Base-by-base conservation (phyloP, 1,284 basidiomycete genomes). In the Tetrapyrgos nigripes region DNA sequence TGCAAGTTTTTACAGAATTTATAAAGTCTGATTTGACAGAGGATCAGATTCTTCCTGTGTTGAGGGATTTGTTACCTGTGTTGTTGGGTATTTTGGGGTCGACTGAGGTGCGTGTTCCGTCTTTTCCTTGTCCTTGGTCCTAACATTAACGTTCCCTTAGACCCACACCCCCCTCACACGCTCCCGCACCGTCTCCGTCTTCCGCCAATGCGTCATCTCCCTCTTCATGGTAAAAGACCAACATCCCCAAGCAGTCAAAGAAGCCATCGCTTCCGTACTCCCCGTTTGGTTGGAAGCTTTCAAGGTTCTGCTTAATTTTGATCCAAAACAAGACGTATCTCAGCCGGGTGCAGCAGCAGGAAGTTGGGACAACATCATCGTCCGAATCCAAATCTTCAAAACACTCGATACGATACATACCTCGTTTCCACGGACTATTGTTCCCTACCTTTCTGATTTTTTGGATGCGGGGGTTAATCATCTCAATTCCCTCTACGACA, bases 211-310 rank as follows among this genome's bases (percentile, higher is more conserved):
- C 68, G 82, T 98, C 13, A 86, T 88, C 55, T 91, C 94, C 9
- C 80, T 98, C 19, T 95, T 90, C 75, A 98, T 96, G 89, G 94
- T 98, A 59, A 95, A 94, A 71, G 94, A 96, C 45, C 89, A 93
- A 65, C 92, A 96, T 66, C 93, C 95, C 0, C 86, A 91, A 50
- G 86, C 92, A 0, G 92, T 94, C 46, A 92, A 93, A 68, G 88
- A 93, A 66, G 94, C 95, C 0, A 86, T 88, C 13, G 86, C 86
- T 28, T 84, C 86, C 35, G 86, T 98, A 49, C 83, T 97, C 4
- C 94, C 96, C 0, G 82, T 89, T 13, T 99, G 97, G 97, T 77
- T 97, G 14, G 87, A 90, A 45, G 92, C 92, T 1, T 94, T 97
- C 79, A 86, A 86, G 60, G 85, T 88, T 14, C 80, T 97, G 8